Evolutionary conservation across 1,284 basidiomycete species (phyloP).

Genomic region (Pyrrhoderma lamaoense): DNA sequence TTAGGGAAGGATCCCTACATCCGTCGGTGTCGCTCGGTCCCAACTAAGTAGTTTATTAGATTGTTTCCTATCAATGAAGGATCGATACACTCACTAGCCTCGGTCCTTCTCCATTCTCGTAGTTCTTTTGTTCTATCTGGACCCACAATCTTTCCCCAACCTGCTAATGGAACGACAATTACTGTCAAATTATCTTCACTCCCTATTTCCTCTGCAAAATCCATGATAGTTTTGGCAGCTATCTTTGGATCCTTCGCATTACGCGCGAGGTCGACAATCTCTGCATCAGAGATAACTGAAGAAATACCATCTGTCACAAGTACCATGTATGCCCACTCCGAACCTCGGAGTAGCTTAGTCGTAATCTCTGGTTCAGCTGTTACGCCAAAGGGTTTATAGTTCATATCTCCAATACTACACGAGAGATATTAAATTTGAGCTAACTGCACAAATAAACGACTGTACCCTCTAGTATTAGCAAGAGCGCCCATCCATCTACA

Average conservation of each 20-base stretch:
- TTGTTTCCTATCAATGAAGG: not conserved
- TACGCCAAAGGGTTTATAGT: constrained; percentile 86
- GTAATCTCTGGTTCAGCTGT: constrained; percentile 94
- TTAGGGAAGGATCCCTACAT: constrained; percentile 44
- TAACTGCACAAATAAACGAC: no score
- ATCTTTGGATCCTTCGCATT: constrained; percentile 63
- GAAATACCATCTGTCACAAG: constrained; percentile 89
- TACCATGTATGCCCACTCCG: constrained; percentile 73
- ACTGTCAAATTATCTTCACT: constrained; percentile 90
- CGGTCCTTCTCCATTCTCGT: constrained; percentile 69
- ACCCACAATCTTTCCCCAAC: constrained; percentile 81
- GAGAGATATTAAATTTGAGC: constrained; percentile 12
- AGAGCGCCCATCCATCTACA: constrained; percentile 91
- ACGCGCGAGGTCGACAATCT: constrained; percentile 87
- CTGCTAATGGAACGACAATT: constrained; percentile 87
- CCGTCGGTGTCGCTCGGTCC: constrained; percentile 61
- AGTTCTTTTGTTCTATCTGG: constrained; percentile 77
- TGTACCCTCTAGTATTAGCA: constrained; percentile 83
- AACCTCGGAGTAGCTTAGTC: constrained; percentile 67
- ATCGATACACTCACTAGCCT: constrained; percentile 47
- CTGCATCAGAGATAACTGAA: constrained; percentile 86
- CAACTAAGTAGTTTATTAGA: constrained; percentile 35
- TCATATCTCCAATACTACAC: constrained; percentile 79
- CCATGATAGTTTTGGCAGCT: constrained; percentile 79
- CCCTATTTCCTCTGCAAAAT: constrained; percentile 87